Evolutionary conservation across 805 yeast species (phyloP), one percentile per base, ranked within the genome.

Genomic region (Starmerella potacharoeniae): DNA sequence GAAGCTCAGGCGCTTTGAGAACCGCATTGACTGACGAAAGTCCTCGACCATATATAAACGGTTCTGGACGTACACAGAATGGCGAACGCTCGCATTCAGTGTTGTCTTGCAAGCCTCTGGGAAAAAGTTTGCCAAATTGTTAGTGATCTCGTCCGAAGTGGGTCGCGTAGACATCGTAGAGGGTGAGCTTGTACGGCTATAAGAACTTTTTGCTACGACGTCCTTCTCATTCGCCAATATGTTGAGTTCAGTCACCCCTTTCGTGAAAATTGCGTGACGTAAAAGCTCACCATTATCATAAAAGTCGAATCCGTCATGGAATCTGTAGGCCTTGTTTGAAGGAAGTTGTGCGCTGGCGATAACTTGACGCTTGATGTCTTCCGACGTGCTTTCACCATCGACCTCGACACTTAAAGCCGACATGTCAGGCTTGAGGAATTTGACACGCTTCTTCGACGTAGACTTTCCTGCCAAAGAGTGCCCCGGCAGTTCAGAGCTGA

Each of bases 71-170:
- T 31, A 39, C 5, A 35, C 39, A 10, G 52, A 49, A n/a, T 34
- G 48, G 4, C 48, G 48, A 14, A 44, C 48, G 31, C 83, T 82
- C 58, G 84, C 84, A 58, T 93, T 75, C 55, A 83, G 83, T 46
- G 77, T 75, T 51, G 81, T 78, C 29, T 80, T 82, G 0, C 95
- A 82, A 41, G 48, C 48, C 17, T 82, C 84, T 0, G 98, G 98
- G 74, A 93, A 93, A 68, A 86, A 91, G 59, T 90, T 95, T 1
- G 89, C 83, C 60, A 91, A 72, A 65, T 91, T 88, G 1, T 90
- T 82, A 1, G 97, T 86, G 58, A 91, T 93, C 62, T 90, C 77
- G 65, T 88, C 95, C 57, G 93, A 83, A 0, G 97, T 90, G 6
- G 98, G 98, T 64, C 98, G 76, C 3, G 29, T 30, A 28, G 36